Evolutionary conservation across 2,329 filamentous ascomycete genomes (phyloP).

Genomic region (Phoma sp.): DNA sequence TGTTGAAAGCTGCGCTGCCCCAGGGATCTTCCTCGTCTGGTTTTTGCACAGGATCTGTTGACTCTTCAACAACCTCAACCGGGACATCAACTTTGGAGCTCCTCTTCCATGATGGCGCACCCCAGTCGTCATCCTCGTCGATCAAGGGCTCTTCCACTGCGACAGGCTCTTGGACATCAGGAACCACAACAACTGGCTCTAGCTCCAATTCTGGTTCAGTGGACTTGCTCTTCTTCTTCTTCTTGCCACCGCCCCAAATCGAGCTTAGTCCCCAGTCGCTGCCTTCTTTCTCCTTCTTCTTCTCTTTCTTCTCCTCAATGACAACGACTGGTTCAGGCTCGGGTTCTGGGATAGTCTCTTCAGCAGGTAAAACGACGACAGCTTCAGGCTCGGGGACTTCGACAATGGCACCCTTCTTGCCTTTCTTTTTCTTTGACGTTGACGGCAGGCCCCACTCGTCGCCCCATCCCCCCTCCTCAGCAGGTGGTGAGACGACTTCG

Average conservation of each 20-base stretch:
- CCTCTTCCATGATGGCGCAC: conserved; percentile 60
- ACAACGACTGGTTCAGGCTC: conserved; percentile 26
- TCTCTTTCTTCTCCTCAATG: conserved; percentile 34
- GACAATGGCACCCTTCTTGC: conserved; percentile 45
- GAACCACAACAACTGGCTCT: conserved; percentile 35
- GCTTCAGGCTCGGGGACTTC: conserved; percentile 38
- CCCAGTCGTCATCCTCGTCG: conserved; percentile 62
- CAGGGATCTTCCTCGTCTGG: conserved; percentile 52
- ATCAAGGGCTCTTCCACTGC: conserved; percentile 58
- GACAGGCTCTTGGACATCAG: conserved; percentile 52
- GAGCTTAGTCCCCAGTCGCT: conserved; percentile 46
- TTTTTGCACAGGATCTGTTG: conserved; percentile 50
- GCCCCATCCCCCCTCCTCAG: conserved; percentile 38
- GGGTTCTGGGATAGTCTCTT: conserved; percentile 43
- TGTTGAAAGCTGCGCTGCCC: conserved; percentile 47
- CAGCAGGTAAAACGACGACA: conserved; percentile 6
- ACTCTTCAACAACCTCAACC: conserved; percentile 50
- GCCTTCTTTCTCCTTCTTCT: conserved; percentile 41
- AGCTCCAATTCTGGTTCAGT: conserved; percentile 34
- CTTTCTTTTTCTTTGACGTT: conserved; percentile 32
- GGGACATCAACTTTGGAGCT: conserved; percentile 50
- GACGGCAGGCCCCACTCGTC: conserved; percentile 32
- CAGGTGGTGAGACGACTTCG: conserved; percentile 18
- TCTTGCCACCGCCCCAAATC: conserved; percentile 52
- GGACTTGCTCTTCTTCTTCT: conserved; percentile 55